Conservation (phyloP, 257 asterid genomes). For the Przewalskia tangutica region DNA sequence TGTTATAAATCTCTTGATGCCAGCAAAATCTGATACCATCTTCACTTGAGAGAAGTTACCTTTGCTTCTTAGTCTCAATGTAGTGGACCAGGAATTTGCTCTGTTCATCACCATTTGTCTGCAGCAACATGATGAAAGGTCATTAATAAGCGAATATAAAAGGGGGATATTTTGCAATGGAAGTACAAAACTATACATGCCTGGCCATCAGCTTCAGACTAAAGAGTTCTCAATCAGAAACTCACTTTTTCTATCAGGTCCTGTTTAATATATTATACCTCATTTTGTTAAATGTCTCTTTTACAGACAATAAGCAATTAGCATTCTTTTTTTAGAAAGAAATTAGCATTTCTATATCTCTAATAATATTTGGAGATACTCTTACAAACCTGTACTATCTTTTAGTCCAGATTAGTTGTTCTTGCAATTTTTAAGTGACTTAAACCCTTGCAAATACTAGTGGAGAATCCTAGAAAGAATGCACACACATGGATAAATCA, state of each 20-base stretch:
- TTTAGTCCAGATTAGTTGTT: not conserved
- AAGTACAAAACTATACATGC: not conserved
- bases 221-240: not conserved
- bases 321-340: not conserved
- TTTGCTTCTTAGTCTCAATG: conserved; percentile 30
- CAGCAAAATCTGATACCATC: conserved; percentile 54
- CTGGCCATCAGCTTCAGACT: no score
- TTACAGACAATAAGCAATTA: not conserved
- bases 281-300: not conserved
- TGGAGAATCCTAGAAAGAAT: not conserved
- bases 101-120: conserved; percentile 86
- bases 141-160: not conserved
- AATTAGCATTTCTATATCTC: not conserved
- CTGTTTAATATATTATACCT: not conserved
- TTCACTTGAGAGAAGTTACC: conserved; percentile 42
- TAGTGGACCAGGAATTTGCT: conserved; percentile 46
- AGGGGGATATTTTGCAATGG: not conserved
- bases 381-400: not conserved
- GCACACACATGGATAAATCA: no score
- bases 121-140: conserved; percentile 16
- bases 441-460: not conserved
- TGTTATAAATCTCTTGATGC: conserved; percentile 64
- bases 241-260: not conserved
- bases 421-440: not conserved
- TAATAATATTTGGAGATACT: not conserved